A percentile compares a stretch with the other conserved stretches of the same genome.
phyloP scores from a whole-genome alignment of 1,284 basidiomycete species.

The Sporisorium exsertum region DNA sequence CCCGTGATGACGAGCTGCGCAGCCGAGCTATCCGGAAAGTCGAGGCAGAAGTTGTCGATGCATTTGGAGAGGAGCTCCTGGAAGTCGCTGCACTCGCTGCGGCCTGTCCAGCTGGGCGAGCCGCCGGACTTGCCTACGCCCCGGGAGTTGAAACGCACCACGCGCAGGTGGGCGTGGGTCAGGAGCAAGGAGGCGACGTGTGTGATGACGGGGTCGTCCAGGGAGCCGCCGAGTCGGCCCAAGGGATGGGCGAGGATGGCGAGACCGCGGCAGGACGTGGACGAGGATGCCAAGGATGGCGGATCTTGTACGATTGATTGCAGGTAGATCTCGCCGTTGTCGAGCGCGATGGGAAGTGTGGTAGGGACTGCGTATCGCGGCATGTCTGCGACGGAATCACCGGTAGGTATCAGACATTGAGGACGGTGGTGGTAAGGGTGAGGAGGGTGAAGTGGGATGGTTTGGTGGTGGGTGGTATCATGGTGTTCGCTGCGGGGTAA shows the following conservation, averaged over 20 bases:
- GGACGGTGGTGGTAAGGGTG: constrained; percentile 1
- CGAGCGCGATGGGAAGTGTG: constrained; percentile 23
- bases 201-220: constrained; percentile 48
- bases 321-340: constrained; percentile 38
- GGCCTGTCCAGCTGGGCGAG: constrained; percentile 50
- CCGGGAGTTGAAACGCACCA: constrained; percentile 52
- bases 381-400: constrained; percentile 13
- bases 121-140: constrained; percentile 47
- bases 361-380: constrained; percentile 38
- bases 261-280: constrained; percentile 25
- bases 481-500: background rate
- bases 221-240: constrained; percentile 44
- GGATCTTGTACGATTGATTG: constrained; percentile 40
- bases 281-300: constrained; percentile 13
- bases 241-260: constrained; percentile 45
- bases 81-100: constrained; percentile 41
- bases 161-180: constrained; percentile 24
- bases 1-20: constrained; percentile 30
- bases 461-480: constrained; percentile 6
- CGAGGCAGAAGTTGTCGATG: constrained; percentile 40
- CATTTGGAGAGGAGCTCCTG: constrained; percentile 35
- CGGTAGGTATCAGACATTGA: background rate
- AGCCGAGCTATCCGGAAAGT: constrained; percentile 16
- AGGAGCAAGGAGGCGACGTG: constrained; percentile 27
- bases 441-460: background rate